These are phyloP conservation scores for Citrus australasica DNA, from an alignment of 345 rosid species.

Conservation along the genomic window DNA sequence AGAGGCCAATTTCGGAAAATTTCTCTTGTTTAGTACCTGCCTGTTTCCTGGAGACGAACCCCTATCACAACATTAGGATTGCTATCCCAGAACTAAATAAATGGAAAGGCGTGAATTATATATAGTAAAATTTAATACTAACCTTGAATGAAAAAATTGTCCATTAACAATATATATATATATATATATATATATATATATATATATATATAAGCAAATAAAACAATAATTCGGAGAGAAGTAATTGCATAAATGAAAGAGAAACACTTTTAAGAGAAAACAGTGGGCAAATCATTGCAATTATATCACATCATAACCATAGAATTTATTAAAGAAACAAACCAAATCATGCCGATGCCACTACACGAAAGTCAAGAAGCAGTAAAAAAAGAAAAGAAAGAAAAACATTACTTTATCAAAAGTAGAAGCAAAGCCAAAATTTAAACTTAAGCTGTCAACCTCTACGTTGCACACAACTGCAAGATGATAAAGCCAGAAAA, in stretches of 20 bases:
- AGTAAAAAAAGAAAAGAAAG: conserved; percentile 8
- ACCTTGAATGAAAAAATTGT: background rate
- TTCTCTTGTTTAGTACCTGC: conserved; percentile 38
- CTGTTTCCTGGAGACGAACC: conserved; percentile 57
- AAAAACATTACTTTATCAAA: conserved; percentile 25
- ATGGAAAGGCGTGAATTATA: background rate
- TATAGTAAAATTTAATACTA: conserved; percentile 2
- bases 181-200: too few relatives aligned
- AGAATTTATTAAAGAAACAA: conserved; percentile 27
- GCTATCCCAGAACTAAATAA: conserved; percentile 3
- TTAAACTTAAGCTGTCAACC: background rate
- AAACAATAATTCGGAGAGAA: background rate
- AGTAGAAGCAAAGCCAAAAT: conserved; percentile 17
- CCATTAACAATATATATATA: background rate
- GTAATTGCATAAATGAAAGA: background rate
- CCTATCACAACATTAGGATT: conserved; percentile 24
- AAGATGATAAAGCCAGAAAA: background rate
- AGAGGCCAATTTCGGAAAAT: conserved; percentile 41
- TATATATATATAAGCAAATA: conserved; percentile 3
- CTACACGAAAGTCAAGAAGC: conserved; percentile 34
- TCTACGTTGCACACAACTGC: conserved; percentile 7
- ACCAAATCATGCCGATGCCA: conserved; percentile 43
- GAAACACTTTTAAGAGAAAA: conserved; percentile 21
- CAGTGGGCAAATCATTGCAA: conserved; percentile 30
- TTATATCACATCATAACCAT: conserved; percentile 30